phyloP scores from a whole-genome alignment of 2,329 filamentous ascomycete genomes.

The Lachnellula willkommii region DNA sequence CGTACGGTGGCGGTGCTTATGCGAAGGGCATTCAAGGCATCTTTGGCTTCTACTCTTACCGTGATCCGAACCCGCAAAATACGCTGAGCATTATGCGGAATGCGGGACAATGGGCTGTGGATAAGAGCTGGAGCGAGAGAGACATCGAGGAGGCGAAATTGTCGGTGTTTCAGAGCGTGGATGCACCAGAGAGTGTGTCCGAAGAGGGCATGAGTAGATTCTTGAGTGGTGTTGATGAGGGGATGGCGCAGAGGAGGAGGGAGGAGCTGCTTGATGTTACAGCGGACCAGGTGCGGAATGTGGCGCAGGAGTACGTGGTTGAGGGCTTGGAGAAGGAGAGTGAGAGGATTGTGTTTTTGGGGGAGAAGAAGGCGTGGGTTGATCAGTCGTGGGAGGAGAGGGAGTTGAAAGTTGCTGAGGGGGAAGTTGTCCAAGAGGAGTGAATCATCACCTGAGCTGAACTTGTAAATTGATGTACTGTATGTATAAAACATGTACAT shows the following conservation, averaged over 20 bases:
- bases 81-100: conserved; percentile 78
- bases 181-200: conserved; percentile 82
- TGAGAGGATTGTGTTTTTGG: conserved; percentile 68
- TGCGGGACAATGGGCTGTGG: conserved; percentile 75
- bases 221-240: conserved; percentile 75
- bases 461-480: too few relatives aligned
- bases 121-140: conserved; percentile 73
- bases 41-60: conserved; percentile 95
- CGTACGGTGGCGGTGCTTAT: conserved; percentile 89
- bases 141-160: conserved; percentile 96
- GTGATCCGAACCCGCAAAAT: conserved; percentile 90
- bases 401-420: background rate
- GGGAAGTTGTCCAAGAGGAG: background rate
- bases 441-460: background rate
- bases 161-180: conserved; percentile 84
- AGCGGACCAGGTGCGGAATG: conserved; percentile 70
- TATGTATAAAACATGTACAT: background rate
- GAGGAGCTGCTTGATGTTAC: conserved; percentile 84
- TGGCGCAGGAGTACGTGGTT: conserved; percentile 77
- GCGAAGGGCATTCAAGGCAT: conserved; percentile 73
- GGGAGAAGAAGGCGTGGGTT: conserved; percentile 76
- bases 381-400: conserved; percentile 60
- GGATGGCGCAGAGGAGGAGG: conserved; percentile 81
- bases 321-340: conserved; percentile 55
- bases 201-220: conserved; percentile 84